Evolutionary conservation across 345 rosid species (phyloP).

Genomic region (Hirschfeldia incana): DNA sequence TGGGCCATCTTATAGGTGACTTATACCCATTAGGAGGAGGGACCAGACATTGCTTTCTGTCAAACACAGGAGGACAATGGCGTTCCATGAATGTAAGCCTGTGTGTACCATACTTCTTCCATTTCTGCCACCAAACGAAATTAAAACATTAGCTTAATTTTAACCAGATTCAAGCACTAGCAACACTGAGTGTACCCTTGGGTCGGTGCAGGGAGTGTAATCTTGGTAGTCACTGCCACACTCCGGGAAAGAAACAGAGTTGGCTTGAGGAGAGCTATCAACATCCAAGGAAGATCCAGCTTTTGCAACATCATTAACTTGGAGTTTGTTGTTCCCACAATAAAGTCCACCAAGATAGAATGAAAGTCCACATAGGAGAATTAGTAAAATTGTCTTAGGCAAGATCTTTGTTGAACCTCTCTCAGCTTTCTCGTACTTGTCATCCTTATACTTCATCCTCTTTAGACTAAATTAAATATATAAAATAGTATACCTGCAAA

Average conservation of each 20-base stretch:
- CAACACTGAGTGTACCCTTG: not conserved
- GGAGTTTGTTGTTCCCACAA: slow-evolving; percentile 36
- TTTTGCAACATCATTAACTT: not conserved
- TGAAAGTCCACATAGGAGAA: slow-evolving; percentile 71
- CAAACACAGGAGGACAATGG: not conserved
- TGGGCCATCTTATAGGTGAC: not conserved
- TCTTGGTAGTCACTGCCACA: not conserved
- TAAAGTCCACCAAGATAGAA: slow-evolving; percentile 90
- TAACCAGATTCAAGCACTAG: not conserved
- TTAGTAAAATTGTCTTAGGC: slow-evolving; percentile 51
- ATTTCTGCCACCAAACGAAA: not conserved
- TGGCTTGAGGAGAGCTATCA: not conserved
- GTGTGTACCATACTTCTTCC: not conserved
- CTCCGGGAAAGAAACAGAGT: not conserved
- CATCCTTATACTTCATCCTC: slow-evolving; percentile 89
- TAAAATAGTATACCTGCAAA: slow-evolving; percentile 21
- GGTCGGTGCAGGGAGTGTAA: not conserved
- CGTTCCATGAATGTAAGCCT: not conserved
- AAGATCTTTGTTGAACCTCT: slow-evolving; percentile 49
- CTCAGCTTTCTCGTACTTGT: slow-evolving; percentile 55
- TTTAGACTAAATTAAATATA: not conserved
- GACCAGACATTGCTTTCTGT: not conserved
- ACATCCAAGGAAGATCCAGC: not conserved
- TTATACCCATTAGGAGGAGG: not conserved
- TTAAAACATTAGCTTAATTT: not conserved